A percentile compares a stretch with the other conserved stretches of the same genome.
These are phyloP conservation scores for Didymella lethalis DNA, from an alignment of 2,329 filamentous ascomycete genomes.

Conservation along the genomic window DNA sequence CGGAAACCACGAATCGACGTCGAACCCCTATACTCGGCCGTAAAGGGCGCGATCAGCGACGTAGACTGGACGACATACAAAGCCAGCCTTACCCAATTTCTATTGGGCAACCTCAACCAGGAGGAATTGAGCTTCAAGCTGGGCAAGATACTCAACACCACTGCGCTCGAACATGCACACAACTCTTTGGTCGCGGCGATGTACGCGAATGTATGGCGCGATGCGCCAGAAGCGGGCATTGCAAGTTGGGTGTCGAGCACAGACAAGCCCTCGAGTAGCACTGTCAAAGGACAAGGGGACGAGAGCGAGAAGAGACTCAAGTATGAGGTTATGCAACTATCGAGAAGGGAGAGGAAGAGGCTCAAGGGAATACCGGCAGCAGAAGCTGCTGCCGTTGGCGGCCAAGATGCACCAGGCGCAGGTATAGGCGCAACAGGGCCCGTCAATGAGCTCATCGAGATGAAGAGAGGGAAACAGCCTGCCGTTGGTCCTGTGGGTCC, in stretches of 20 bases:
- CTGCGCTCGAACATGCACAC: constrained; percentile 65
- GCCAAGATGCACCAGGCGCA: constrained; percentile 14
- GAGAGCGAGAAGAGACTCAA: constrained; percentile 69
- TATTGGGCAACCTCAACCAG: constrained; percentile 68
- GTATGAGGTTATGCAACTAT: constrained; percentile 69
- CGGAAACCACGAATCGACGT: constrained; percentile 67
- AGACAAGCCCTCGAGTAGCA: constrained; percentile 76
- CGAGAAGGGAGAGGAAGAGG: constrained; percentile 66
- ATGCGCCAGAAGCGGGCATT: constrained; percentile 68
- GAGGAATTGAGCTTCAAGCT: constrained; percentile 66
- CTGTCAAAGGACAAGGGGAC: constrained; percentile 70
- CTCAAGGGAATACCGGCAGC: constrained; percentile 63
- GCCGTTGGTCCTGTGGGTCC: constrained; percentile 70
- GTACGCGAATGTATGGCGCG: constrained; percentile 65
- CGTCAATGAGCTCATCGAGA: constrained; percentile 48
- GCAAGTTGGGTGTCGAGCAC: constrained; percentile 71
- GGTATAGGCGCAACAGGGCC: constrained; percentile 25
- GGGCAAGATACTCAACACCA: constrained; percentile 63
- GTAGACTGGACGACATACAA: constrained; percentile 67
- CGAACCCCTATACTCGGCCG: constrained; percentile 67
- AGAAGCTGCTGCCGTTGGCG: constrained; percentile 17
- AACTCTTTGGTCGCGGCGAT: constrained; percentile 68
- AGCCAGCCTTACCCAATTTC: constrained; percentile 63
- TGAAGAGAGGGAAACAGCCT: constrained; percentile 56
- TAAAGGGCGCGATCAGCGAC: constrained; percentile 67